phyloP scores from a whole-genome alignment of 805 yeast species.

The Nakazawaea holstii region DNA sequence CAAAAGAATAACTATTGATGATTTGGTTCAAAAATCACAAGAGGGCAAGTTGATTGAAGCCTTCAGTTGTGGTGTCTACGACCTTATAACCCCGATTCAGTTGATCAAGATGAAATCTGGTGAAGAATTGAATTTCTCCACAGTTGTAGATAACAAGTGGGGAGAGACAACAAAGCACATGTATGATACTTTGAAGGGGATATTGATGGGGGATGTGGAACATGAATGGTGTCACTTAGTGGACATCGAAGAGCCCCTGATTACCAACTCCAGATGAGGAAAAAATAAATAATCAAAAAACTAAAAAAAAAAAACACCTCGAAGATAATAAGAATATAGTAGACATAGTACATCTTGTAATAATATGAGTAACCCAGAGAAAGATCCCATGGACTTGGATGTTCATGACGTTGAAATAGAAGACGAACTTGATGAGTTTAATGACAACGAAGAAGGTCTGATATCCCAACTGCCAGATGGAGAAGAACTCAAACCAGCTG shows the following conservation, averaged over 20 bases:
- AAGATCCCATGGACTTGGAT: slow-evolving; percentile 6
- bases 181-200: slow-evolving; percentile 16
- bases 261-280: not conserved
- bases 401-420: slow-evolving; percentile 8
- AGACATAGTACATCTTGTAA: not conserved
- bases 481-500: not conserved
- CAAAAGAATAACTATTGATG: slow-evolving; percentile 40
- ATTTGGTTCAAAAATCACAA: slow-evolving; percentile 37
- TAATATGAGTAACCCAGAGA: slow-evolving; percentile 6
- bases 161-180: slow-evolving; percentile 34
- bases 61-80: slow-evolving; percentile 51
- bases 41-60: slow-evolving; percentile 48
- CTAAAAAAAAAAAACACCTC: not conserved
- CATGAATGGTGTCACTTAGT: slow-evolving; percentile 16
- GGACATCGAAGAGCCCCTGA: too few relatives aligned
- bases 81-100: slow-evolving; percentile 43
- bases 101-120: slow-evolving; percentile 36
- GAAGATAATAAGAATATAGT: not conserved
- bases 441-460: slow-evolving; percentile 8
- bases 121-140: slow-evolving; percentile 35
- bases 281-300: not conserved
- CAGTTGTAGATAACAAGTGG: slow-evolving; percentile 28
- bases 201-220: slow-evolving; percentile 20
- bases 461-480: not conserved
- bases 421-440: slow-evolving; percentile 9